Evolutionary conservation across 208 protist genomes (phyloP).

Genomic region (Naegleria lovaniensis): DNA sequence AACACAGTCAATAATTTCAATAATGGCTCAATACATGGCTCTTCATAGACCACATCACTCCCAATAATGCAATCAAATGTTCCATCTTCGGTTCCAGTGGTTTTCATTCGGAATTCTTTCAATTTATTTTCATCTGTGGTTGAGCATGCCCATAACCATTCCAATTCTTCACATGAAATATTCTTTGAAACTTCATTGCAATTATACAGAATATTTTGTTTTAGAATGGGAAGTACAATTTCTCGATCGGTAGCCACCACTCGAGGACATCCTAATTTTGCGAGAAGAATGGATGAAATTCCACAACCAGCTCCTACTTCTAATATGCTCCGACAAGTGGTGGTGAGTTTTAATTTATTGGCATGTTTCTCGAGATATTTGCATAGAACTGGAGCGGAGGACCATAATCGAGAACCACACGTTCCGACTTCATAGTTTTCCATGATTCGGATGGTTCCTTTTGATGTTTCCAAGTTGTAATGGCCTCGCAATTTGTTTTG

Average conservation of each 20-base stretch:
- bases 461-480: background rate
- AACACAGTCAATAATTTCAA: background rate
- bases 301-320: slow-evolving; percentile 12
- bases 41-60: background rate
- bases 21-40: background rate
- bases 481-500: background rate
- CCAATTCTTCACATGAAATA: background rate
- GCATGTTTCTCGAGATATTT: slow-evolving; percentile 1
- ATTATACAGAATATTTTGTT: slow-evolving; percentile 7
- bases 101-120: background rate
- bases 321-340: background rate
- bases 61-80: slow-evolving; percentile 1
- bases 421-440: background rate
- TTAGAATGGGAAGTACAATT: background rate
- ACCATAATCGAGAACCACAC: background rate
- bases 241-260: background rate
- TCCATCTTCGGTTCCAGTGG: background rate
- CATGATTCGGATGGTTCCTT: background rate
- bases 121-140: background rate
- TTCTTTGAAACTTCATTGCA: background rate
- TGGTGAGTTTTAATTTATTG: background rate
- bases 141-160: background rate
- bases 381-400: background rate
- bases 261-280: background rate
- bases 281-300: background rate